Conservation (phyloP, 192 early-diverging fungal species). For the Linderina pennispora region DNA sequence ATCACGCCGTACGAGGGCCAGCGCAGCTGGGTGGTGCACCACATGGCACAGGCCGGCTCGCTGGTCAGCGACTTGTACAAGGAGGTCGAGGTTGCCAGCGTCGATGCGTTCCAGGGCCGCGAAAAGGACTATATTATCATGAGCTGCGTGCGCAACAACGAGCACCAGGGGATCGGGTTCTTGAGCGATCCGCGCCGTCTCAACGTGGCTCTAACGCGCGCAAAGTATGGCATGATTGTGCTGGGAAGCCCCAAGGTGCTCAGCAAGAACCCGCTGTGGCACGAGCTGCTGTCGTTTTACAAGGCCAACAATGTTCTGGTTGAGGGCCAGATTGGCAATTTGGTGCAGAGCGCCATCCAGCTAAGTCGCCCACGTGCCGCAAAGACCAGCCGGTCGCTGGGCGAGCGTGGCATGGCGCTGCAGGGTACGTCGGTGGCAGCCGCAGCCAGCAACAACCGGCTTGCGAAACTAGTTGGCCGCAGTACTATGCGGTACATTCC, state of each 20-base stretch:
- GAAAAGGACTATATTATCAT: constrained; percentile 99
- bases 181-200: constrained; percentile 86
- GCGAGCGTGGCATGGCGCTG: constrained; percentile 22
- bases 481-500: constrained; percentile 45
- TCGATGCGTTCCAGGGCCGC: constrained; percentile 98
- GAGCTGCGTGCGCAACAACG: constrained; percentile 95
- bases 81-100: constrained; percentile 97
- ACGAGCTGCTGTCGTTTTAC: constrained; percentile 90
- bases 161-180: constrained; percentile 94
- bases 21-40: constrained; percentile 87
- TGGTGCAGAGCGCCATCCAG: constrained; percentile 86
- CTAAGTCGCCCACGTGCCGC: constrained; percentile 66
- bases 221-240: constrained; percentile 90
- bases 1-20: constrained; percentile 99
- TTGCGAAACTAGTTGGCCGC: constrained; percentile 41
- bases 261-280: constrained; percentile 91
- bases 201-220: constrained; percentile 86
- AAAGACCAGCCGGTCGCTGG: constrained; percentile 29
- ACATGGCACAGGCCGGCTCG: constrained; percentile 92
- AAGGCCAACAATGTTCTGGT: constrained; percentile 86
- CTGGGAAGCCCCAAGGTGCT: constrained; percentile 95
- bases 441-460: constrained; percentile 33
- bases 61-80: constrained; percentile 93
- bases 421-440: constrained; percentile 25
- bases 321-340: constrained; percentile 85